phyloP scores from a whole-genome alignment of 2,329 filamentous ascomycete species.

The Pezicula carpinea region DNA sequence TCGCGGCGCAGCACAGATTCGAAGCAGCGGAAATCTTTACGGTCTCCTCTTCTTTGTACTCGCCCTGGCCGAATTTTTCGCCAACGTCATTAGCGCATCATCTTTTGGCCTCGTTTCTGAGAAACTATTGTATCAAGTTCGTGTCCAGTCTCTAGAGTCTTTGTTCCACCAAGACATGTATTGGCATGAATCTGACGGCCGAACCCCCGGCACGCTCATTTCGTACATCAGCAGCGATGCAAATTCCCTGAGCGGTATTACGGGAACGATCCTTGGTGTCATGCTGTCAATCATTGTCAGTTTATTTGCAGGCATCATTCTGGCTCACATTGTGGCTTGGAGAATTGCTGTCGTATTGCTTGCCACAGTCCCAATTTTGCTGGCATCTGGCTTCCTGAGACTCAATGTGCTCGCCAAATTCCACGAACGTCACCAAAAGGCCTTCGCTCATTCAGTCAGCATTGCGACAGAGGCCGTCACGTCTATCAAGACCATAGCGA shows the following conservation, averaged over 20 bases:
- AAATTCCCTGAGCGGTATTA: constrained; percentile 61
- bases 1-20: constrained; percentile 18
- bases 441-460: constrained; percentile 58
- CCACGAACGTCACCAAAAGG: constrained; percentile 58
- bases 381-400: constrained; percentile 66
- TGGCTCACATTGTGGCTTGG: constrained; percentile 70
- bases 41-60: constrained; percentile 44
- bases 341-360: constrained; percentile 70
- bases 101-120: constrained; percentile 54
- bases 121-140: constrained; percentile 58
- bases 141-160: constrained; percentile 58
- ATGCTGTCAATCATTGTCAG: constrained; percentile 65
- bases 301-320: constrained; percentile 60
- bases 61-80: constrained; percentile 53
- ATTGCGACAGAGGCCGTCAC: constrained; percentile 63
- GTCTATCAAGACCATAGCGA: constrained; percentile 58
- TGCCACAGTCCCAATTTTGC: constrained; percentile 61
- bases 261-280: constrained; percentile 65
- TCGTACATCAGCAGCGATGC: constrained; percentile 67
- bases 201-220: constrained; percentile 57
- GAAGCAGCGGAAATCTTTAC: constrained; percentile 29
- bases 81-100: constrained; percentile 54
- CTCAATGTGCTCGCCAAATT: constrained; percentile 58
- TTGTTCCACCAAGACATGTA: constrained; percentile 61
- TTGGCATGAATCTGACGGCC: constrained; percentile 65